Conservation (phyloP, 768 basidiomycete species). For the Boletus reticuloceps region DNA sequence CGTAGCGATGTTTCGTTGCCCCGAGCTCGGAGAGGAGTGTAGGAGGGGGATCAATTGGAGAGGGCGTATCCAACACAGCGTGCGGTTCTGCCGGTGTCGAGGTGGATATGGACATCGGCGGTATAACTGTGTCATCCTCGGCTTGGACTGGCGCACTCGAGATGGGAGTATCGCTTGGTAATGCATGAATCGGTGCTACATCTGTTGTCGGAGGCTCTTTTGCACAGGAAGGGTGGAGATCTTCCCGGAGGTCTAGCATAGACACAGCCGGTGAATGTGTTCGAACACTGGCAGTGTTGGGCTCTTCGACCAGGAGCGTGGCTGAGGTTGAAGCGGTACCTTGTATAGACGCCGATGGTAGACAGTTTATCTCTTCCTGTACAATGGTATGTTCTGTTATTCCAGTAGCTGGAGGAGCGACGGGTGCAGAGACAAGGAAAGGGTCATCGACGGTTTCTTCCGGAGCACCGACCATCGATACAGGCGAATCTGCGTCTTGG, state of each 20-base stretch:
- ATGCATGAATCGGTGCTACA: background rate
- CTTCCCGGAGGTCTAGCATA: constrained; percentile 12
- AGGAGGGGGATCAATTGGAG: constrained; percentile 2
- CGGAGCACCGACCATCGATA: background rate
- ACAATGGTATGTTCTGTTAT: background rate
- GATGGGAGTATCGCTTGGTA: background rate
- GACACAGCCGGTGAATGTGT: constrained; percentile 19
- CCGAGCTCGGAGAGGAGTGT: constrained; percentile 47
- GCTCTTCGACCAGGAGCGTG: constrained; percentile 12
- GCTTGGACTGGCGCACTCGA: background rate
- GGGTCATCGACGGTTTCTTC: constrained; percentile 12
- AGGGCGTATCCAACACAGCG: background rate
- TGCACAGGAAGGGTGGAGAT: background rate
- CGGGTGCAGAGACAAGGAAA: background rate
- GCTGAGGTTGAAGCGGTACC: background rate
- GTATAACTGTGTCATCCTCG: background rate
- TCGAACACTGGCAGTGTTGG: constrained; percentile 1
- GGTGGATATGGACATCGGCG: background rate
- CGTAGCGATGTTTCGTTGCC: constrained; percentile 52
- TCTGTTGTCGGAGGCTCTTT: background rate
- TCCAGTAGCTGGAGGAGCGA: background rate
- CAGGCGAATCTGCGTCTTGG: background rate
- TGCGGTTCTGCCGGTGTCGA: background rate
- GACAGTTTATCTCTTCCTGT: background rate
- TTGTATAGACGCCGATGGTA: constrained; percentile 2